Evolutionary conservation across 345 rosid species (phyloP), one percentile per base, ranked within the genome.

Genomic region (Acer negundo): DNA sequence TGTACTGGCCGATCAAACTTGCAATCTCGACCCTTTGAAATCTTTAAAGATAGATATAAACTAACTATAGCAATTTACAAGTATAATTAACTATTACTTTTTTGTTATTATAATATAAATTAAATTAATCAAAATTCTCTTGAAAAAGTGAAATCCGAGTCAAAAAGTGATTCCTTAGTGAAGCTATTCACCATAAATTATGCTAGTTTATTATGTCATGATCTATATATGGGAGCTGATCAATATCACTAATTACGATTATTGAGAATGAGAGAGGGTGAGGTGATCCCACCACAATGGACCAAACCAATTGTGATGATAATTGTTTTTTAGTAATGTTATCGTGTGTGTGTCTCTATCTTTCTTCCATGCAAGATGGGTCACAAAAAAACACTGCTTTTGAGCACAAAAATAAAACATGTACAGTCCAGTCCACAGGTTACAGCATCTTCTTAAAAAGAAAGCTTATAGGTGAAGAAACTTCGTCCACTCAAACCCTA

Each of bases 401-500:
- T 78, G 78, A 80, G 84, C 89, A 83, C 78, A 68, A 74, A 78
- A 35, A 35, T 35, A 35, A 74, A 17, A n/a, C 78, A 56, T 59
- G 63, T 59, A 59, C 63, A 59, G 63, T 59, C 63, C 68, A 75
- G 76, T 72, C 70, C 78, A 67, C 46, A 42, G 46, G 10, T 7
- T 42, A 35, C 55, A 66, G 80, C 79, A 69, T 74, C 75, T 22
- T 77, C 19, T 35, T 35, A 35, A 35, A 80, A 78, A 83, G 91
- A 79, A 89, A 86, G 79, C 89, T 92, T 90, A 84, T 70, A 68
- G 85, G 81, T 67, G 80, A 91, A 91, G 95, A 76, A 82, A 82
- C 77, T 78, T 82, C 81, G 40, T 65, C 92, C 91, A 85, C 90
- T 83, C 82, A 83, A 86, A 80, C 97, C 95, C 93, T 88, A 88